Conservation (phyloP, 768 basidiomycete genomes). For the Rhodosporidiobolus odoratus region DNA sequence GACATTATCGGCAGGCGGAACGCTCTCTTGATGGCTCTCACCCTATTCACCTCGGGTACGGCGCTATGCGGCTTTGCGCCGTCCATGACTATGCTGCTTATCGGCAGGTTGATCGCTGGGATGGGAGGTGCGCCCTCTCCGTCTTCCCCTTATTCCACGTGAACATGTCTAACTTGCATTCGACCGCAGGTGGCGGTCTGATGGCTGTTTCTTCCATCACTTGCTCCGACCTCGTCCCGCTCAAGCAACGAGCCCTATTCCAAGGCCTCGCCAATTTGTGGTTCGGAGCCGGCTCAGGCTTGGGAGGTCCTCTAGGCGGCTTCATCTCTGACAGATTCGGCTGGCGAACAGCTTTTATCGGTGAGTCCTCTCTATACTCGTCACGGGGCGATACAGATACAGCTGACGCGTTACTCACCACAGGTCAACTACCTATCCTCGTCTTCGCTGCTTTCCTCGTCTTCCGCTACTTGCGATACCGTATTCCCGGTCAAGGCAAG, state of each 20-base stretch:
- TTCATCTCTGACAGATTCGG: constrained; percentile 38
- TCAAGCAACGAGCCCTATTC: constrained; percentile 80
- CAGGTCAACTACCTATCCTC: constrained; percentile 67
- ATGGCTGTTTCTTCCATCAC: constrained; percentile 52
- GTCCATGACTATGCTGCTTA: constrained; percentile 75
- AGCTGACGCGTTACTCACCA: neutral
- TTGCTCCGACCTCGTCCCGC: constrained; percentile 79
- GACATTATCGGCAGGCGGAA: constrained; percentile 59
- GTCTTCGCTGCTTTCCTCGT: constrained; percentile 66
- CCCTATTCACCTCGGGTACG: constrained; percentile 81
- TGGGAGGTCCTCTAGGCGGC: constrained; percentile 48
- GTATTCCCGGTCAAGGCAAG: constrained; percentile 53
- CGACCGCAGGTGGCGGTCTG: constrained; percentile 61
- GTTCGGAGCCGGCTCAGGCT: constrained; percentile 65
- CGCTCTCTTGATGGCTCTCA: constrained; percentile 76
- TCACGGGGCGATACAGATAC: neutral
- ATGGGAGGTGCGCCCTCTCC: constrained; percentile 25
- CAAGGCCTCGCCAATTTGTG: constrained; percentile 67
- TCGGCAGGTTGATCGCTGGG: constrained; percentile 57
- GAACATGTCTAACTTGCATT: neutral
- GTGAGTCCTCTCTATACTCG: constrained; percentile 41
- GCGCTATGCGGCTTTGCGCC: constrained; percentile 78
- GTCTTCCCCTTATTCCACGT: neutral
- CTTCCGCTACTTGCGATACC: constrained; percentile 69
- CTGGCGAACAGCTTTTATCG: constrained; percentile 79